phyloP scores from a whole-genome alignment of 23 red algal species.

The Gracilaria gracilis region DNA sequence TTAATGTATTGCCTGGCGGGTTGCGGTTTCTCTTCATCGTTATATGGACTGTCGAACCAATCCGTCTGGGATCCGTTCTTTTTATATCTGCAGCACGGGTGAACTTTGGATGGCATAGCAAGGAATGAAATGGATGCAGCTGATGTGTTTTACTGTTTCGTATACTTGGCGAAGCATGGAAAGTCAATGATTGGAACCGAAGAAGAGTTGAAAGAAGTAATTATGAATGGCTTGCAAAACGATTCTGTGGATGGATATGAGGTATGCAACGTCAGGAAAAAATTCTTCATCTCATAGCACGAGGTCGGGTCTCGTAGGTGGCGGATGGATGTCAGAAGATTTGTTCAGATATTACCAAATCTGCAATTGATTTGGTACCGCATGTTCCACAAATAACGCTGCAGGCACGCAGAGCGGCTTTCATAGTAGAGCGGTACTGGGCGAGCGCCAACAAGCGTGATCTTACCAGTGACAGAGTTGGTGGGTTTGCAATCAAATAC shows the following conservation, averaged over 20 bases:
- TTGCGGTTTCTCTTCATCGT: background rate
- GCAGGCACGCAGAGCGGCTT: background rate
- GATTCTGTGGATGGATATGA: background rate
- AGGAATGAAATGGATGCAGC: background rate
- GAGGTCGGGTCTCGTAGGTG: background rate
- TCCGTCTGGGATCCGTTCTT: background rate
- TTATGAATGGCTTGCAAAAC: background rate
- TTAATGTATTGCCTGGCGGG: background rate
- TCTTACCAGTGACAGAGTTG: background rate
- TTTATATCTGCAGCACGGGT: background rate
- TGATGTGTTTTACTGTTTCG: background rate
- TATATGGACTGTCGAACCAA: background rate
- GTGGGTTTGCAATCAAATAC: background rate
- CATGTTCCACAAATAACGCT: background rate
- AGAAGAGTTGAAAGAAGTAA: background rate
- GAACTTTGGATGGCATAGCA: too few relatives aligned
- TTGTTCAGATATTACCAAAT: background rate
- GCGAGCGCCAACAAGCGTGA: background rate
- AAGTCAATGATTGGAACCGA: background rate
- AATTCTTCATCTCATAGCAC: background rate
- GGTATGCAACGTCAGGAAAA: background rate
- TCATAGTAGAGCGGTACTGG: conserved; percentile 4
- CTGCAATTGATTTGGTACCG: background rate
- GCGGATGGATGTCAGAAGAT: background rate
- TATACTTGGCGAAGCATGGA: background rate